Conservation (phyloP, 2,329 filamentous ascomycete species). For the Fusarium clavum region DNA sequence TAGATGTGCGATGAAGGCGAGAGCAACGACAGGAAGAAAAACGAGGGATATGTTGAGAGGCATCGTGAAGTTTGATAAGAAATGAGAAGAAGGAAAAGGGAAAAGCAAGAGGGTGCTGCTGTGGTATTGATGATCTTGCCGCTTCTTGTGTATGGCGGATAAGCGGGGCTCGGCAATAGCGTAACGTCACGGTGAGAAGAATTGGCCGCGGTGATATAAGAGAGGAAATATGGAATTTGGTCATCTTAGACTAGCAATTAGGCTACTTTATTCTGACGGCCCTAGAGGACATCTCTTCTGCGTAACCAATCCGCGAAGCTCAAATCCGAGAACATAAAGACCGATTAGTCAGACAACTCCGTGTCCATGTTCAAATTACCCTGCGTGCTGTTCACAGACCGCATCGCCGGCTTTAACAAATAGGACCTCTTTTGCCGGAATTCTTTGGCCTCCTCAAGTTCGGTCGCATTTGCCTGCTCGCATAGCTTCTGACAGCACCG, state of each 20-base stretch:
- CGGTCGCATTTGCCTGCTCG: too few relatives aligned
- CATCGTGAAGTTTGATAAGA: neutral
- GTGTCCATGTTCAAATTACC: neutral
- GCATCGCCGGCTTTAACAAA: neutral
- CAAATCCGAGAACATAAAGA: neutral
- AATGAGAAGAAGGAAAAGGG: neutral
- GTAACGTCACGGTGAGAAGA: accelerated
- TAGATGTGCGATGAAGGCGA: neutral
- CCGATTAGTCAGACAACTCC: neutral
- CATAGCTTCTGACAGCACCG: too few relatives aligned
- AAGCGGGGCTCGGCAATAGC: neutral
- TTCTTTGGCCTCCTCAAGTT: too few relatives aligned
- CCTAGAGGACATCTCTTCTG: too few relatives aligned
- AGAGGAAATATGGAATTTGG: neutral
- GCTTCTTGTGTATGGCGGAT: neutral
- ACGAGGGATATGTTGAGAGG: neutral
- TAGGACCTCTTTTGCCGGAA: neutral
- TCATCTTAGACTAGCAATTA: neutral
- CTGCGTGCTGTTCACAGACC: neutral
- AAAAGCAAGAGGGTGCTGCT: neutral
- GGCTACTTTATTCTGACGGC: neutral
- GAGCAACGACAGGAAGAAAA: neutral
- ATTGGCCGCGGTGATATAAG: neutral
- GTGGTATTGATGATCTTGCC: neutral
- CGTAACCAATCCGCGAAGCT: neutral